A percentile compares a stretch with the other conserved stretches of the same genome.
These are phyloP conservation scores for Orychophragmus violaceus DNA, from an alignment of 345 rosid species.

Conservation along the genomic window DNA sequence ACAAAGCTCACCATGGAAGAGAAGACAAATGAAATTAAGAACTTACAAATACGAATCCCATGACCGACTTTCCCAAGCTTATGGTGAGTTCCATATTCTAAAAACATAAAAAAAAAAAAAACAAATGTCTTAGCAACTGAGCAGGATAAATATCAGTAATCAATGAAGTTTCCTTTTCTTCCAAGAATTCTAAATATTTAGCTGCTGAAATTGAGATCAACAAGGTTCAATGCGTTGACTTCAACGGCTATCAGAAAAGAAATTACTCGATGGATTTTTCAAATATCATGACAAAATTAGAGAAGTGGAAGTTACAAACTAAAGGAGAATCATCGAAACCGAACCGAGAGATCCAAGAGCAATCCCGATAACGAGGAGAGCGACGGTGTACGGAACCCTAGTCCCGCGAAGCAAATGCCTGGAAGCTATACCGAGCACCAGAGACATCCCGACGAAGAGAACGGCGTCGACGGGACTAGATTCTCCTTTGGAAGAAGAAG, in stretches of 20 bases:
- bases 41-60: conserved; percentile 91
- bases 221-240: background rate
- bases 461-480: conserved; percentile 63
- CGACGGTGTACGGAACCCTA: conserved; percentile 89
- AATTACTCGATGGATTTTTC: background rate
- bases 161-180: no score
- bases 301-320: no score
- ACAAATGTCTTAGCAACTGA: no score
- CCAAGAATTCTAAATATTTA: no score
- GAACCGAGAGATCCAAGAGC: conserved; percentile 81
- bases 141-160: no score
- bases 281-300: background rate
- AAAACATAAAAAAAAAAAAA: conserved; percentile 4
- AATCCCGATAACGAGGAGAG: conserved; percentile 81
- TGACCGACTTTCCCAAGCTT: conserved; percentile 68
- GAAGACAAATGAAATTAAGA: background rate
- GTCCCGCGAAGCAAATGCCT: conserved; percentile 81
- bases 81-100: conserved; percentile 84
- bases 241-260: background rate
- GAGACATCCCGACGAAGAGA: conserved; percentile 64
- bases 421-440: conserved; percentile 73
- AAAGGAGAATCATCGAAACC: background rate
- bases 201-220: background rate
- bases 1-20: background rate
- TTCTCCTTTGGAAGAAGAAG: conserved; percentile 8